Percentiles rank a stretch among this genome's conserved stretches.
Conservation (phyloP, 768 basidiomycete species). For the Auricularia cornea region DNA sequence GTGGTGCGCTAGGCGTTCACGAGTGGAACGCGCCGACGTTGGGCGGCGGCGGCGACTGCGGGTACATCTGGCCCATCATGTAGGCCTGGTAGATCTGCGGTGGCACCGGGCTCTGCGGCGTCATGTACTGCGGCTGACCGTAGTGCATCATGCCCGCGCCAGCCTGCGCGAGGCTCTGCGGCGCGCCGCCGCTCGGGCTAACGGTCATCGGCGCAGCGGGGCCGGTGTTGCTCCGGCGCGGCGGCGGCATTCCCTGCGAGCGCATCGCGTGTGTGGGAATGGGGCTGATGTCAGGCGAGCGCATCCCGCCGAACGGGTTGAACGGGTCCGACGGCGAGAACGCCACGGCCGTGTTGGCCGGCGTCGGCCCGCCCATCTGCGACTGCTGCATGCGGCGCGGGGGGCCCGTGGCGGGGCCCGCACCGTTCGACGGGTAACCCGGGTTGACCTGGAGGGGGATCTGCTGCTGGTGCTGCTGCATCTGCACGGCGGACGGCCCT, state of each 20-base stretch:
- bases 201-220: constrained; percentile 22
- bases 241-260: background rate
- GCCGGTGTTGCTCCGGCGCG: constrained; percentile 35
- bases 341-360: constrained; percentile 33
- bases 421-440: constrained; percentile 40
- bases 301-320: constrained; percentile 44
- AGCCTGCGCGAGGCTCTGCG: constrained; percentile 51
- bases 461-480: constrained; percentile 51
- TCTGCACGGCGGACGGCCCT: constrained; percentile 40
- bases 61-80: constrained; percentile 68
- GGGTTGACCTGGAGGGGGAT: constrained; percentile 68
- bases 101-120: constrained; percentile 35
- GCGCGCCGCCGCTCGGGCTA: constrained; percentile 50
- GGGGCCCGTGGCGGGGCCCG: constrained; percentile 11
- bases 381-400: constrained; percentile 24
- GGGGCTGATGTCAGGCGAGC: constrained; percentile 35
- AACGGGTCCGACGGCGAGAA: constrained; percentile 48
- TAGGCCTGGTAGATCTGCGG: constrained; percentile 70
- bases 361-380: constrained; percentile 38
- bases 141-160: constrained; percentile 47
- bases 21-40: constrained; percentile 70
- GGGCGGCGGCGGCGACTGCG: constrained; percentile 55
- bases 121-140: constrained; percentile 46
- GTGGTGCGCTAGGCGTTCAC: constrained; percentile 24
- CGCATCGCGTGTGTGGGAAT: background rate